phyloP scores from a whole-genome alignment of 345 rosid species.

The Eucalyptus regnans region DNA sequence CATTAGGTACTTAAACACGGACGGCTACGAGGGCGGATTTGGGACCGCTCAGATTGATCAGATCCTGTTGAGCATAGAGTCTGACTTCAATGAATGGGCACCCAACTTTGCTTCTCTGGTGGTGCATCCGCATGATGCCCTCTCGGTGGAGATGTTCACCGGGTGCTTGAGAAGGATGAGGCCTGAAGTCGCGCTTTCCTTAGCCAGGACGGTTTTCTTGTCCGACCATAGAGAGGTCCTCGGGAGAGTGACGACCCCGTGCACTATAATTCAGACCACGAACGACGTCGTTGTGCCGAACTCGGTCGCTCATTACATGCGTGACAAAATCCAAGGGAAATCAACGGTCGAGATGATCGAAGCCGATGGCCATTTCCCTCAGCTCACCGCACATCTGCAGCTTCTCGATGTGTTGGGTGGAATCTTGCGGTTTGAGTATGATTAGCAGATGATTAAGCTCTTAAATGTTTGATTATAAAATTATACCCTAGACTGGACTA shows the following conservation, averaged over 20 bases:
- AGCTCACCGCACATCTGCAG: not conserved
- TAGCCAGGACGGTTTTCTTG: constrained; percentile 1
- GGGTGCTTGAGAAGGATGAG: not conserved
- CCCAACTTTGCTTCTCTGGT: not conserved
- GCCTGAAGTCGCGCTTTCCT: not conserved
- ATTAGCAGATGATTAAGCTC: not conserved
- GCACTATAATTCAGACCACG: constrained; percentile 3
- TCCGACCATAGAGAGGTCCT: constrained; percentile 2
- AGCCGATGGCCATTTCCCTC: constrained; percentile 1
- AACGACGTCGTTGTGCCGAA: not conserved
- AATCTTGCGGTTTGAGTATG: not conserved
- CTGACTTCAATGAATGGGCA: not conserved
- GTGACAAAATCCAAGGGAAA: not conserved
- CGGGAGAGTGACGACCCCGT: not conserved
- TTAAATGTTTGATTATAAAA: not conserved
- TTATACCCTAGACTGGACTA: not conserved
- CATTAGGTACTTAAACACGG: not conserved
- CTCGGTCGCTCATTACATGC: constrained; percentile 4
- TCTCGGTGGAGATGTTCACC: not conserved
- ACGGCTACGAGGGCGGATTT: not conserved
- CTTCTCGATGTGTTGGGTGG: not conserved
- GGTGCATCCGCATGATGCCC: not conserved
- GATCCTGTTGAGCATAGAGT: not conserved
- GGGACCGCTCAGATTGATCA: not conserved
- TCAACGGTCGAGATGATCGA: not conserved